Evolutionary conservation across 805 yeast species (phyloP), one percentile per base, ranked within the genome.

Genomic region (Candida alai): DNA sequence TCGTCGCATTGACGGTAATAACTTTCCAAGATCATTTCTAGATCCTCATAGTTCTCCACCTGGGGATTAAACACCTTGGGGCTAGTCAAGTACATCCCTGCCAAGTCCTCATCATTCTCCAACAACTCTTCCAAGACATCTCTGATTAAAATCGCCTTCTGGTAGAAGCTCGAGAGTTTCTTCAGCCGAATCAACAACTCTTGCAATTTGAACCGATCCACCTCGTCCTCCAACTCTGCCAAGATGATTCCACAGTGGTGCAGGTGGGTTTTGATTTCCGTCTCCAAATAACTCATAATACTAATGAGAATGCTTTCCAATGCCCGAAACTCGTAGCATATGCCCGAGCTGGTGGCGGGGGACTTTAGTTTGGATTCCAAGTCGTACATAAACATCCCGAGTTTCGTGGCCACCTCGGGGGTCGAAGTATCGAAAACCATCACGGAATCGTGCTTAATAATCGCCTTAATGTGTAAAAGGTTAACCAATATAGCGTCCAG

Each of bases 1-100:
- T 89, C 97, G 52, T 89, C 96, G 52, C 90, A 82, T 48, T 88
- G 96, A 39, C 84, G 82, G 58, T 85, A 88, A 59, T 89, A 89
- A 0, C 95, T 77, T 52, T 89, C 97, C 14, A 89, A 55, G 32
- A 89, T 66, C 80, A 88, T 82, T 56, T 89, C 97, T 14, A 86
- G 71, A 47, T 89, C 96, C 6, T 81, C 84, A 42, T 69, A 73
- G 50, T 74, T 75, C 1, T 42, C 44, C 52, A 20, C 24, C 19
- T 35, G 38, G 7, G 52, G 41, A 24, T 50, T 44, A 28, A 45
- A 49, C 17, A 34, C 34, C 30, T 49, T 49, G 5, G 56, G 48
- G 9, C 70, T 76, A 0, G 82, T 74, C 34, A 88, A 59, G 51
- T 84, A 85, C 89, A 89, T 81, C 7, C 76, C 82, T 20, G 78